Evolutionary conservation across 495 filamentous ascomycete genomes (phyloP), one percentile per base, ranked within the genome.

Genomic region (Arthonia radiata): DNA sequence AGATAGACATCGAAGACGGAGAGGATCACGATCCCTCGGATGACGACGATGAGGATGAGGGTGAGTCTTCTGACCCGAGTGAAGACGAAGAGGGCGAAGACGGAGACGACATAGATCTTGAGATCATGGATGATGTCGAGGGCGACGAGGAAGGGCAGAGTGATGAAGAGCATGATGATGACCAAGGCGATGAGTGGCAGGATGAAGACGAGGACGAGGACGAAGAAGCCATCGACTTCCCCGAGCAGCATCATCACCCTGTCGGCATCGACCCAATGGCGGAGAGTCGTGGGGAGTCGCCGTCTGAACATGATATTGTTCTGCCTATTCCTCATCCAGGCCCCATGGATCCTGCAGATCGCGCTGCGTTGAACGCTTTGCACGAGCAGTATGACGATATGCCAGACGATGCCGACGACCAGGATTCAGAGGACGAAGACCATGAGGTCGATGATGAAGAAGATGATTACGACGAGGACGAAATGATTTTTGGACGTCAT

Each of bases 1-100:
- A 83, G 31, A 82, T 93, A 59, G 80, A 78, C 26, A 81, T 82
- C 35, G 75, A 80, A 6, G 82, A 83, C 30, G 80, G 78, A 11
- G 64, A 68, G 43, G 67, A n/a, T n/a, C n/a, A n/a, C n/a, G n/a
- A n/a, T n/a, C n/a, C n/a, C n/a, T n/a, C n/a, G n/a, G n/a, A 61
- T 1, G 61, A 60, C 27, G 73, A 79, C 42, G 68, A 75, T 30
- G 82, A n/a, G n/a, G n/a, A n/a, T n/a, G n/a, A n/a, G n/a, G n/a
- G n/a, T n/a, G n/a, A n/a, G n/a, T n/a, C n/a, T n/a, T n/a, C n/a
- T n/a, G n/a, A n/a, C n/a, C n/a, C n/a, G n/a, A n/a, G n/a, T n/a
- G n/a, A 92, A 47, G 28, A 44, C 22, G 81, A 78, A 5, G 78
- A 90, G 35, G 56, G 69, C 15, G 66, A 86, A 25, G 89, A 79